Percentiles rank a stretch among this genome's conserved stretches.
Evolutionary conservation across 1,284 basidiomycete species (phyloP).

Genomic region (Pyrrhoderma lamaoense): DNA sequence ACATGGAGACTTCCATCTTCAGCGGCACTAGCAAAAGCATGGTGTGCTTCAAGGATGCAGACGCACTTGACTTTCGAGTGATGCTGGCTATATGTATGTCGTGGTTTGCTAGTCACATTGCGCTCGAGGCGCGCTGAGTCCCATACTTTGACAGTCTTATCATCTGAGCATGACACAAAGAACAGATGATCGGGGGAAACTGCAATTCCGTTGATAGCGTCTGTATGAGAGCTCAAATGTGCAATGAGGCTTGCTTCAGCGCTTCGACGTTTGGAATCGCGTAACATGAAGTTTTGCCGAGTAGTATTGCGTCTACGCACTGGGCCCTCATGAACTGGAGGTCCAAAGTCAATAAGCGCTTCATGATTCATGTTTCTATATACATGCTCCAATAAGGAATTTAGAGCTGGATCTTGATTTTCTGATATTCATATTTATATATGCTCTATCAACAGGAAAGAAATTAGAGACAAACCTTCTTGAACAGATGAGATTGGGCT

Average conservation of each 20-base stretch:
- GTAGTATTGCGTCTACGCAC: constrained; percentile 65
- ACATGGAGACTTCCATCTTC: constrained; percentile 84
- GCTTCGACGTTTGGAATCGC: constrained; percentile 48
- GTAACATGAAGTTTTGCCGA: constrained; percentile 53
- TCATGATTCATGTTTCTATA: constrained; percentile 83
- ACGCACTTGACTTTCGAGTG: constrained; percentile 75
- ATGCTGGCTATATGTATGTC: constrained; percentile 72
- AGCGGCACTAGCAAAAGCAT: constrained; percentile 85
- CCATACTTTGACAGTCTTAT: constrained; percentile 81
- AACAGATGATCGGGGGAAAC: constrained; percentile 93
- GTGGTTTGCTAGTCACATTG: constrained; percentile 71
- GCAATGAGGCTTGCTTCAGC: constrained; percentile 75
- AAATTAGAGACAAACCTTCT: constrained; percentile 8
- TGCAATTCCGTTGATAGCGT: constrained; percentile 71
- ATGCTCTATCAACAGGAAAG: constrained; percentile 7
- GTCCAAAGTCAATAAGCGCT: constrained; percentile 83
- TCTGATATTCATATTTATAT: constrained; percentile 38
- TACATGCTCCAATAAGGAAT: constrained; percentile 80
- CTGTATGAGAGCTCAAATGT: constrained; percentile 80
- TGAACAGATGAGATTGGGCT: constrained; percentile 34
- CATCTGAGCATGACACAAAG: constrained; percentile 85
- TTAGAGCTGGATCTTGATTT: constrained; percentile 81
- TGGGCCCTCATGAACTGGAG: constrained; percentile 73
- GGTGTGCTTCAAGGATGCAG: constrained; percentile 75
- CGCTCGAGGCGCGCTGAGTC: constrained; percentile 74